Evolutionary conservation across 148 eudicot genomes (phyloP).

Genomic region (Dysphania ambrosioides): DNA sequence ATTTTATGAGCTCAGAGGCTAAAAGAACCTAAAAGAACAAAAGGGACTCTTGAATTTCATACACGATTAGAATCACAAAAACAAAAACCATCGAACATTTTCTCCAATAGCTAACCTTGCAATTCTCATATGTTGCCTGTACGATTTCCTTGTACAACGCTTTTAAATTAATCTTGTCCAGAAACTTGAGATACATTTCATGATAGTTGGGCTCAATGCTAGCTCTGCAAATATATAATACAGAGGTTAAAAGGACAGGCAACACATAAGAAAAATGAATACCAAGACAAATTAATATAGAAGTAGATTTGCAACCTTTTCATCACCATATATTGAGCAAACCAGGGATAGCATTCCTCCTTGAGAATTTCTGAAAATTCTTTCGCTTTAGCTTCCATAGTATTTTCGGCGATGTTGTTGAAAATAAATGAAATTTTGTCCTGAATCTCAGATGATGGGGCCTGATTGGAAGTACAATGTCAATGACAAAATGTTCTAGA

Average conservation of each 20-base stretch:
- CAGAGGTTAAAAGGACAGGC: conserved; percentile 1
- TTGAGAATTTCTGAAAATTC: conserved; percentile 73
- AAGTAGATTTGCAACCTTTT: conserved; percentile 53
- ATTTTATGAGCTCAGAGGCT: conserved; percentile 90
- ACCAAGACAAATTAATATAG: not conserved
- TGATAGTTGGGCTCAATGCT: conserved; percentile 96
- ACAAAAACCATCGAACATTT: conserved; percentile 23
- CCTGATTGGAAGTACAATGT: conserved; percentile 36
- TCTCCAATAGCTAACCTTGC: conserved; percentile 71
- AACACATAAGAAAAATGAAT: not conserved
- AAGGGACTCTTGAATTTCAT: not conserved
- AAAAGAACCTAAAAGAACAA: conserved; percentile 62
- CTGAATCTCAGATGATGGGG: conserved; percentile 80
- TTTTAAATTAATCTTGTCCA: conserved; percentile 76
- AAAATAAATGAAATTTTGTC: conserved; percentile 86
- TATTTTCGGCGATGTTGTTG: conserved; percentile 67
- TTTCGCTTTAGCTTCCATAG: conserved; percentile 83
- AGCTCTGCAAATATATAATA: conserved; percentile 48
- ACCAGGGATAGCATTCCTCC: conserved; percentile 85
- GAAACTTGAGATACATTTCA: conserved; percentile 85
- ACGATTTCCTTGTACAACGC: conserved; percentile 68
- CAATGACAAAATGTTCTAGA: not conserved
- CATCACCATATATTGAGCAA: conserved; percentile 98
- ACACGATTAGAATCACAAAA: not conserved
- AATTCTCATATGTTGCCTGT: conserved; percentile 80